These are phyloP conservation scores for Penicillium cinerascens DNA, from an alignment of 495 filamentous ascomycete species.

Conservation along the genomic window DNA sequence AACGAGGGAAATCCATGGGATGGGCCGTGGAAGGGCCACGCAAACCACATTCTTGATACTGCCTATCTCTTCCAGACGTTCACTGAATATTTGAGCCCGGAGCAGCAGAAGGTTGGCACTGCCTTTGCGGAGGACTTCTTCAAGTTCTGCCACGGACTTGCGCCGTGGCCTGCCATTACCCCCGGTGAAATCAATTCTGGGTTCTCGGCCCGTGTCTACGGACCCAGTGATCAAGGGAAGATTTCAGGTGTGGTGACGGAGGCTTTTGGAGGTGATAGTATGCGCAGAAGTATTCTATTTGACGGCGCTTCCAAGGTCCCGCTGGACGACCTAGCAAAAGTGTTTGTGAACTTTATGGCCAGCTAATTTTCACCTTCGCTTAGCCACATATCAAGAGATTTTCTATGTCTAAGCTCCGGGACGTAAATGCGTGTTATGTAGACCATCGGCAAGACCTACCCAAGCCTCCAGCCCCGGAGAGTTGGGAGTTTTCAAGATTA, in stretches of 20 bases:
- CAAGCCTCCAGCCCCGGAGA: no score
- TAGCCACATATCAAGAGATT: neutral
- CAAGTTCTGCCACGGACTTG: conserved; percentile 40
- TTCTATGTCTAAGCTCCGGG: neutral
- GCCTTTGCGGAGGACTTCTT: conserved; percentile 42
- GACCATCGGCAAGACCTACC: neutral
- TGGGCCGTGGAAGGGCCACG: conserved; percentile 38
- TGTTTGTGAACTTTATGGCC: conserved; percentile 16
- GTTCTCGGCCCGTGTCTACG: conserved; percentile 27
- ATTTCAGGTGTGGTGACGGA: conserved; percentile 4
- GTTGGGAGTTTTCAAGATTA: neutral
- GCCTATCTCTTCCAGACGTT: conserved; percentile 47
- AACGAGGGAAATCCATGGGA: conserved; percentile 49
- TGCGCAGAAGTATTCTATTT: conserved; percentile 23
- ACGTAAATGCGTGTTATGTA: no score
- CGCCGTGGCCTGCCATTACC: conserved; percentile 32
- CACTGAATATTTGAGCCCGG: conserved; percentile 29
- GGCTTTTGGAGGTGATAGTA: conserved; percentile 22
- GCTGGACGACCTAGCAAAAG: conserved; percentile 24
- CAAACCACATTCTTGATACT: conserved; percentile 45
- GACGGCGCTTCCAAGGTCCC: conserved; percentile 15
- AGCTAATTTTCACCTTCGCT: neutral
- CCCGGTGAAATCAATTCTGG: conserved; percentile 10
- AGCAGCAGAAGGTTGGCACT: conserved; percentile 26
- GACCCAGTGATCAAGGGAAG: conserved; percentile 16